These are phyloP conservation scores for Caloboletus firmus DNA, from an alignment of 1,284 basidiomycete species.

Conservation along the genomic window DNA sequence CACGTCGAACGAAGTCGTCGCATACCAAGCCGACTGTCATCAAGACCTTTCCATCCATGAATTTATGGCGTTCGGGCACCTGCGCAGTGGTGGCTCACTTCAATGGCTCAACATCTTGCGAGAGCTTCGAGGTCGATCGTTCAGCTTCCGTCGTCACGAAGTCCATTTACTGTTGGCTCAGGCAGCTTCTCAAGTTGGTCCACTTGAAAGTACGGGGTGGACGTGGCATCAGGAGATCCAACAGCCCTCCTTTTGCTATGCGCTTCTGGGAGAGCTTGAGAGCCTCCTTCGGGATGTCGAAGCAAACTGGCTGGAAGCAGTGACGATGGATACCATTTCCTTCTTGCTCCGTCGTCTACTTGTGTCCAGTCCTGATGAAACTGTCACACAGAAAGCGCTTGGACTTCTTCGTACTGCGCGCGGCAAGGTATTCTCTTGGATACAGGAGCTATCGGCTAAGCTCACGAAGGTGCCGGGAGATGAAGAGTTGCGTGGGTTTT, in stretches of 20 bases:
- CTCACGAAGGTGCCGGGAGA: slow-evolving; percentile 24
- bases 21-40: slow-evolving; percentile 41
- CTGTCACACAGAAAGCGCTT: no score
- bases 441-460: slow-evolving; percentile 29
- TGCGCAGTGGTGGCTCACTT: slow-evolving; percentile 44
- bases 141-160: background rate
- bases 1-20: slow-evolving; percentile 45
- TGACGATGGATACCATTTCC: background rate
- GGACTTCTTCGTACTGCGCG: no score
- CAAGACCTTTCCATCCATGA: slow-evolving; percentile 43
- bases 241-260: background rate
- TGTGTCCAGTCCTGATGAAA: background rate
- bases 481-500: slow-evolving; percentile 24
- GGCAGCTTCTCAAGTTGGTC: background rate
- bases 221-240: background rate
- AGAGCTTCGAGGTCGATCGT: background rate
- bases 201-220: background rate
- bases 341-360: background rate
- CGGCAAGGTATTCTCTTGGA: slow-evolving; percentile 31
- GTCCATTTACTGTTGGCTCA: background rate
- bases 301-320: background rate
- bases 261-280: background rate
- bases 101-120: slow-evolving; percentile 42
- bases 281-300: background rate
- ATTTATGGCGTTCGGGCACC: slow-evolving; percentile 41